These are phyloP conservation scores for Albophoma yamanashiensis DNA, from an alignment of 2,329 filamentous ascomycete species.

Conservation along the genomic window DNA sequence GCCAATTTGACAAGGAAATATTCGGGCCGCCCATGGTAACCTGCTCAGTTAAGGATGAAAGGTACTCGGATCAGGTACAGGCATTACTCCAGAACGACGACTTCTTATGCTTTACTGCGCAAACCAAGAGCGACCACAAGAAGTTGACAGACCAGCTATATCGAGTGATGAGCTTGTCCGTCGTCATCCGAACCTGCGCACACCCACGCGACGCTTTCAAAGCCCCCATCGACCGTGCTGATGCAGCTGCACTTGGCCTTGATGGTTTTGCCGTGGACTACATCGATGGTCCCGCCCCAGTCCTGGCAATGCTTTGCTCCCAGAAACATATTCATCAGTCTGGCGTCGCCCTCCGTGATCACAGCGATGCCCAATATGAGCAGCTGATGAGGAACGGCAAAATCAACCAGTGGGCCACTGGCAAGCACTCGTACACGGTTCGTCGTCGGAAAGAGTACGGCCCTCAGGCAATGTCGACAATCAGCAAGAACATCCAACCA, in stretches of 20 bases:
- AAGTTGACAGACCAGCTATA: constrained; percentile 59
- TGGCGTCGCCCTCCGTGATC: constrained; percentile 52
- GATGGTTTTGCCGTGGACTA: constrained; percentile 74
- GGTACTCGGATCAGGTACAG: constrained; percentile 48
- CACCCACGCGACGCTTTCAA: constrained; percentile 43
- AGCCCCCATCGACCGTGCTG: constrained; percentile 40
- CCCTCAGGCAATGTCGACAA: constrained; percentile 58
- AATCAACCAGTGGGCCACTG: constrained; percentile 61
- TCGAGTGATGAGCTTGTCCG: constrained; percentile 51
- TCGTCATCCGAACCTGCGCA: constrained; percentile 58
- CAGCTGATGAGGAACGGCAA: constrained; percentile 44
- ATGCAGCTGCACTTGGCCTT: constrained; percentile 53
- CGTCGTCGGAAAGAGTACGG: constrained; percentile 73
- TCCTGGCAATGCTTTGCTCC: constrained; percentile 80
- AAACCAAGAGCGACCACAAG: constrained; percentile 64
- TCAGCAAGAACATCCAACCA: constrained; percentile 45
- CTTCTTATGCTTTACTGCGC: constrained; percentile 62
- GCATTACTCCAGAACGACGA: constrained; percentile 39
- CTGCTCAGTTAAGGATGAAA: constrained; percentile 66
- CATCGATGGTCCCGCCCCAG: constrained; percentile 68
- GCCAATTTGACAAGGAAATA: constrained; percentile 62
- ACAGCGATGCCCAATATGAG: constrained; percentile 58
- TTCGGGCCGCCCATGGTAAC: constrained; percentile 72
- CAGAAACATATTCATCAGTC: constrained; percentile 58
- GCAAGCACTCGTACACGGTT: constrained; percentile 52